Evolutionary conservation across 495 filamentous ascomycete species (phyloP), one percentile per base, ranked within the genome.

Genomic region (Xylaria flabelliformis): DNA sequence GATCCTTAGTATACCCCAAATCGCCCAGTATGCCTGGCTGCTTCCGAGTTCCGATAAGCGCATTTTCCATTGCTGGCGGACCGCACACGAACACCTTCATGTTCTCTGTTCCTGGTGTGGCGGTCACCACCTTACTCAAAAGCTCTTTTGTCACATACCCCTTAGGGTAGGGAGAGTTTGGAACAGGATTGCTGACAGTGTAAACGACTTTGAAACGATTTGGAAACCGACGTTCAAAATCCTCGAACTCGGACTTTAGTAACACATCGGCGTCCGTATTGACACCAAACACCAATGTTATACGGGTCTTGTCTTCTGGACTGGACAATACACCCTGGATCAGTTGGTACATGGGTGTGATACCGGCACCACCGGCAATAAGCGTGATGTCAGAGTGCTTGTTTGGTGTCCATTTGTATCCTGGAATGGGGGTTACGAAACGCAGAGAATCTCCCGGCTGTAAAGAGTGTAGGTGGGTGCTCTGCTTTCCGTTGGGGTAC

Each of bases 51-150:
- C 88, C 89, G 62, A 85, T 82, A 69, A 92, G 78, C 4, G 88
- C 81, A 51, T 80, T 79, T 78, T 91, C 88, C 89, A 92, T 90
- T 2, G 84, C 84, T 41, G 88, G 88, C 26, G 89, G 89, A 1
- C 90, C 91, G 73, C 90, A 92, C 5, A 93, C 83, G 73, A 92
- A 90, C 9, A 93, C 85, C 76, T 91, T 91, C 4, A 81, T 81
- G 69, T 85, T 83, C 73, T 76, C 72, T 32, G 82, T 76, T 8
- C 62, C 69, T 0, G 82, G 79, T 42, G 76, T 77, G 48, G 80
- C 69, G 19, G 86, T 80, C 19, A 72, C 15, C 2, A 87, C 82
- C 56, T 83, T 81, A 73, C 85, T 80, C 72, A 92, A 74, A 26
- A 92, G 72, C 68, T 89, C 82, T 73, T 84, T 85, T 0, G 83